Evolutionary conservation across 192 early-diverging fungal species (phyloP).

Genomic region (Umbelopsis ramanniana): DNA sequence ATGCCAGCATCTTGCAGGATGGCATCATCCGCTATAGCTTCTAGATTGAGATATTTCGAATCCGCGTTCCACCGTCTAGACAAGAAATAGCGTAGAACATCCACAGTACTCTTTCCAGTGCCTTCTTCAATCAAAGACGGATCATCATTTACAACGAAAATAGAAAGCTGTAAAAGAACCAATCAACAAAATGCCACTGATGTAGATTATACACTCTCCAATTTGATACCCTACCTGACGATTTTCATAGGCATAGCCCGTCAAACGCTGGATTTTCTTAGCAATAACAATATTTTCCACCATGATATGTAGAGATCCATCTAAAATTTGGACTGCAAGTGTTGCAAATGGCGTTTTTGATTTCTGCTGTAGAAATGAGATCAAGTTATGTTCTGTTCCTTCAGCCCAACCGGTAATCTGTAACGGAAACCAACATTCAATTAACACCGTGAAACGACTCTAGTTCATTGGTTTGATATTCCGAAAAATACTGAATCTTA

Average conservation of each 20-base stretch:
- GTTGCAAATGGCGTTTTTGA: background rate
- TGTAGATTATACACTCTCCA: background rate
- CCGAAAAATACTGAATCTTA: background rate
- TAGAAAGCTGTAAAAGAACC: background rate
- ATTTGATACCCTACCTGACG: background rate
- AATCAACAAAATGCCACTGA: background rate
- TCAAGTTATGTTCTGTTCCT: background rate
- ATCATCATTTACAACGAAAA: background rate
- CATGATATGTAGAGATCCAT: slow-evolving; percentile 5
- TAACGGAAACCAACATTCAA: background rate
- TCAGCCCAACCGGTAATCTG: slow-evolving; percentile 7
- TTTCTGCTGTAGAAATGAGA: background rate
- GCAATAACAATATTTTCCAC: slow-evolving; percentile 11
- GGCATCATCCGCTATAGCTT: slow-evolving; percentile 22
- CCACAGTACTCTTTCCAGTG: slow-evolving; percentile 18
- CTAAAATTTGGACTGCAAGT: background rate
- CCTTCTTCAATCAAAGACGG: slow-evolving; percentile 15
- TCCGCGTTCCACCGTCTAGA: background rate
- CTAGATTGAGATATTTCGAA: background rate
- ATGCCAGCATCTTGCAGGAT: slow-evolving; percentile 33
- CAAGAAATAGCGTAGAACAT: slow-evolving; percentile 1
- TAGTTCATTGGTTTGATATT: background rate
- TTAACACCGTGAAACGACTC: too few species aligned
- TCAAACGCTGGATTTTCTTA: background rate
- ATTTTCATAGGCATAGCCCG: background rate